A percentile compares a stretch with the other conserved stretches of the same genome.
These are phyloP conservation scores for Scutellaria galericulata DNA, from an alignment of 257 asterid genomes.

Conservation along the genomic window DNA sequence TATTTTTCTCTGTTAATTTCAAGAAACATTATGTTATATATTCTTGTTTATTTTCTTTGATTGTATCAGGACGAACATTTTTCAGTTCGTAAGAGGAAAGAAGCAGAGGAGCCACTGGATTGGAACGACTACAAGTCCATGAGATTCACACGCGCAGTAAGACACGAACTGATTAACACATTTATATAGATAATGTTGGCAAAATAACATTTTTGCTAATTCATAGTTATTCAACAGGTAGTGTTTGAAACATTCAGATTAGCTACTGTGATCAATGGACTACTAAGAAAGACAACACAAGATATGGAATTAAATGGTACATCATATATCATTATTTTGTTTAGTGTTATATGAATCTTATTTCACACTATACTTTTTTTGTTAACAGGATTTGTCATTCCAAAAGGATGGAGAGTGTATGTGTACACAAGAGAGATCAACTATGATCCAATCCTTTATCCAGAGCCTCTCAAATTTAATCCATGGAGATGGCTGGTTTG, in stretches of 20 bases:
- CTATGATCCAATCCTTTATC: constrained; percentile 65
- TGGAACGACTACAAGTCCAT: constrained; percentile 70
- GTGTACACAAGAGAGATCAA: constrained; percentile 81
- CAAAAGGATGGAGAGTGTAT: constrained; percentile 84
- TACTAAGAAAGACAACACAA: constrained; percentile 67
- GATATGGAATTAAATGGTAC: constrained; percentile 67
- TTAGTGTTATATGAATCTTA: too few species aligned
- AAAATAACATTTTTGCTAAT: too few species aligned
- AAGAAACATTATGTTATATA: not conserved
- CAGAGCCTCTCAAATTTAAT: constrained; percentile 66
- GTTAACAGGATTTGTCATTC: constrained; percentile 57
- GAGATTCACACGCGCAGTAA: constrained; percentile 80
- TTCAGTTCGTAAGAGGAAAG: constrained; percentile 50
- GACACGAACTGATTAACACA: constrained; percentile 19
- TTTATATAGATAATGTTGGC: too few species aligned
- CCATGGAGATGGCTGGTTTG: constrained; percentile 90
- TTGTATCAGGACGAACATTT: constrained; percentile 67
- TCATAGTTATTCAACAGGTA: constrained; percentile 43
- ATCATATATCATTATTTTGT: too few species aligned
- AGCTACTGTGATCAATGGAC: constrained; percentile 71
- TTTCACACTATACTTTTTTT: constrained; percentile 1
- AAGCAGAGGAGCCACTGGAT: constrained; percentile 46
- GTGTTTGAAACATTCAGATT: constrained; percentile 65
- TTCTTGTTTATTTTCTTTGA: not conserved
- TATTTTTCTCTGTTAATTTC: too few species aligned